Conservation (phyloP, 495 filamentous ascomycete species). For the Penicillium arizonense region DNA sequence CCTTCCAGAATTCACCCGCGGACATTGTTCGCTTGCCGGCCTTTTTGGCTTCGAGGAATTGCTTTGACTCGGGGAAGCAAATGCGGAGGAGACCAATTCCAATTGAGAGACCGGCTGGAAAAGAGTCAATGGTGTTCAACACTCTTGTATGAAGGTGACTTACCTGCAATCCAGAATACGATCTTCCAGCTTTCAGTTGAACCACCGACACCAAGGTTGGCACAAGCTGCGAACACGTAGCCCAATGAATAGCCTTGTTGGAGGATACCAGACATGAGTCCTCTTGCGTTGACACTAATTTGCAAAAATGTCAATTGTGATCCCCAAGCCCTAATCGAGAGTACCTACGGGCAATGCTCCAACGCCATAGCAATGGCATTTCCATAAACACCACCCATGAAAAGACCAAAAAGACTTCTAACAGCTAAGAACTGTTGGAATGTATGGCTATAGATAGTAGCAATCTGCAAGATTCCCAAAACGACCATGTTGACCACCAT, state of each 20-base stretch:
- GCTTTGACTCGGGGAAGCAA: conserved; percentile 66
- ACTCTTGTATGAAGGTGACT: neutral
- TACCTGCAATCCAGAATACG: conserved; percentile 58
- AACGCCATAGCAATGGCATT: conserved; percentile 80
- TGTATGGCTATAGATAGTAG: conserved; percentile 65
- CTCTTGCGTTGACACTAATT: conserved; percentile 54
- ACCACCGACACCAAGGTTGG: conserved; percentile 65
- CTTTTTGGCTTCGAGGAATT: conserved; percentile 64
- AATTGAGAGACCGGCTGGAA: conserved; percentile 57
- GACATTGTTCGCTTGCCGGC: conserved; percentile 46
- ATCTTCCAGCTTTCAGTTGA: conserved; percentile 58
- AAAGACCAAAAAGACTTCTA: conserved; percentile 69
- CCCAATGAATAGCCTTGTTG: conserved; percentile 78
- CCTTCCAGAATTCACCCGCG: conserved; percentile 56
- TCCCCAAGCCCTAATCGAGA: neutral
- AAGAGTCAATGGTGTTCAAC: neutral
- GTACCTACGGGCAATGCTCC: conserved; percentile 64
- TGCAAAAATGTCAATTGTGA: conserved; percentile 9
- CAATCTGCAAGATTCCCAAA: conserved; percentile 65
- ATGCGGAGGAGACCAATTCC: conserved; percentile 61
- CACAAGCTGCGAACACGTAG: conserved; percentile 69
- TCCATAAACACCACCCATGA: conserved; percentile 82
- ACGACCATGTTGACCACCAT: conserved; percentile 71
- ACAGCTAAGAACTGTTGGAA: conserved; percentile 71
- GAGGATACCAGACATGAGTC: conserved; percentile 73